Conservation (phyloP, 208 protist genomes). For the Leishmania guyanensis region DNA sequence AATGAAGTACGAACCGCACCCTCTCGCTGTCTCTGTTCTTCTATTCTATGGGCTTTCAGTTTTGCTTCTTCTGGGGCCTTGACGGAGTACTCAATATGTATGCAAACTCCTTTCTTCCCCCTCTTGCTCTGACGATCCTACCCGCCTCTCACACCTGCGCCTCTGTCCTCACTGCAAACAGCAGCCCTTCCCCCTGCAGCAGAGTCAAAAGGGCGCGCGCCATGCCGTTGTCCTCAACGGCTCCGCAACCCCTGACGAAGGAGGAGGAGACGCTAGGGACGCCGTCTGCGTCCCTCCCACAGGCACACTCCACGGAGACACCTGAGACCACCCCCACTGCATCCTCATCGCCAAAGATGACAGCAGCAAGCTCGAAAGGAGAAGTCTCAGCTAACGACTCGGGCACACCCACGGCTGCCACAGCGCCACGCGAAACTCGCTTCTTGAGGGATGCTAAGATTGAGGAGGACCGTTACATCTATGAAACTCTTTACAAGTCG, state of each 20-base stretch:
- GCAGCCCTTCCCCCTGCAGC: background rate
- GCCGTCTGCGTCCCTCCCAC: background rate
- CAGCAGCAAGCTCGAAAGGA: background rate
- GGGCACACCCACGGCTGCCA: background rate
- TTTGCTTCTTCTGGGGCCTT: too few relatives aligned
- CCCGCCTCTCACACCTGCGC: background rate
- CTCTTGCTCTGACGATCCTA: background rate
- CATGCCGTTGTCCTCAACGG: background rate
- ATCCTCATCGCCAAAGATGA: background rate
- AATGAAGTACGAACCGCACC: background rate
- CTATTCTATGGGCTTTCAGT: background rate
- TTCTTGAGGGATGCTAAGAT: constrained; percentile 62
- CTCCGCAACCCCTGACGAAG: background rate
- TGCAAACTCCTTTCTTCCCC: background rate
- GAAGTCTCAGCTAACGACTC: background rate
- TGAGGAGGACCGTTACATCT: constrained; percentile 66
- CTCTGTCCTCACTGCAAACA: background rate
- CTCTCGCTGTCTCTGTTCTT: background rate
- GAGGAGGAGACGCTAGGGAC: background rate
- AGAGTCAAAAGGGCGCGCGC: background rate
- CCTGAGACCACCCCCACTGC: background rate
- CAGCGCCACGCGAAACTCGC: constrained; percentile 31
- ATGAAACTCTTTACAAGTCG: constrained; percentile 65
- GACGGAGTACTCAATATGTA: background rate
- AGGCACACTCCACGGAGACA: background rate